Base-by-base conservation (phyloP, 495 filamentous ascomycete species). In the Penicillium maclennaniae region DNA sequence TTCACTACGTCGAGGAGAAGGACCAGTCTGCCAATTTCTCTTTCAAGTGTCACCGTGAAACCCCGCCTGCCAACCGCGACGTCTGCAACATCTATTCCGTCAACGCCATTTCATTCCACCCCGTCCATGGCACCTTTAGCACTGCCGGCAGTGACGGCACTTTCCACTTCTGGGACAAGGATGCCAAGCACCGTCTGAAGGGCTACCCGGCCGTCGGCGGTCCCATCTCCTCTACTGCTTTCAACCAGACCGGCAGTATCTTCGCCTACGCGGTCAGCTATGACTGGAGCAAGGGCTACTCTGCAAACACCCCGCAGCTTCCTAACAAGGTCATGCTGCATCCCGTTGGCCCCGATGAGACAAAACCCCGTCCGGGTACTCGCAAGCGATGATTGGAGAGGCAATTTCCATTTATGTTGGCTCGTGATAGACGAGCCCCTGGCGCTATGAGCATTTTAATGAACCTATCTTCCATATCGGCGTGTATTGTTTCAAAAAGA, bases 251-350 rank as follows among this genome's bases (percentile, higher is more conserved):
- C 46, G 92, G 91, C 43, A 83, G 74, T 58, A 88, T 92, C 58
- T 95, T 96, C 63, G 91, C 90, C 16, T 97, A 96, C 62, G 87
- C 91, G 6, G 81, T 95, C 26, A 91, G 88, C 61, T 97, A 97
- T 60, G 92, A 97, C 73, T 97, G 92, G 92, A 88, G 86, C 65
- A 95, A 95, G 70, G 92, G 92, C 10, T 92, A 89, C 69, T 74
- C 79, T 7, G 78, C 67, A 26, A 92, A 93, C 67, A 89, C 67
- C 26, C 83, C 79, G 19, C 77, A 83, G 55, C 79, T 81, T 37
- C 78, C 84, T 6, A 91, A 85, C 68, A 95, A 93, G 70, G 82
- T 97, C 48, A 92, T 95, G 84, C 74, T 97, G 57, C 91, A 93
- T 71, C 82, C 83, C 0, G 81, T 96, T 12, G 73, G 73, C 40